A percentile compares a stretch with the other conserved stretches of the same genome.
Conservation (phyloP, 352 stramenopile species). For the Phytopythium delawarense region DNA sequence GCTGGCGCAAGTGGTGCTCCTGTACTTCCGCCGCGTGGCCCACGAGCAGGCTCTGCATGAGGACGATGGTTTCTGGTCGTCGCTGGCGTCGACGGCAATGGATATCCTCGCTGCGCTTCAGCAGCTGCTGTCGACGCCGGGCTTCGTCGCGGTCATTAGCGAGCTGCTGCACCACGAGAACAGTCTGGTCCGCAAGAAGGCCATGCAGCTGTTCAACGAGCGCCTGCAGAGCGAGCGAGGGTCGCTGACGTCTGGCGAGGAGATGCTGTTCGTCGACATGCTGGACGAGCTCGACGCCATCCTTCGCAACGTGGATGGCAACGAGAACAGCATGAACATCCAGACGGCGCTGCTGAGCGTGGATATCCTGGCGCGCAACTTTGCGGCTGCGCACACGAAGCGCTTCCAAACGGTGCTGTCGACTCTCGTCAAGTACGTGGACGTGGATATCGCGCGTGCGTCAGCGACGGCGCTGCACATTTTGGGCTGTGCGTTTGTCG, state of each 20-base stretch:
- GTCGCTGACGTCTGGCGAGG: constrained; percentile 58
- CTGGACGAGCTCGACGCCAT: constrained; percentile 74
- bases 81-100: constrained; percentile 49
- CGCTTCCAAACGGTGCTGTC: constrained; percentile 68
- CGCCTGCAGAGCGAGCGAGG: constrained; percentile 65
- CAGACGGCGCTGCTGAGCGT: constrained; percentile 83
- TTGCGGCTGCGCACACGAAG: constrained; percentile 63
- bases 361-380: constrained; percentile 80
- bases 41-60: constrained; percentile 61
- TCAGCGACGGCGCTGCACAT: constrained; percentile 63
- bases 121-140: constrained; percentile 78
- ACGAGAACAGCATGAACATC: constrained; percentile 71
- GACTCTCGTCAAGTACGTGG: constrained; percentile 73
- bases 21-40: constrained; percentile 81
- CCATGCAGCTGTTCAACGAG: constrained; percentile 88
- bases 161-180: constrained; percentile 86
- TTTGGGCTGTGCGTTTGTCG: constrained; percentile 80
- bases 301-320: constrained; percentile 50
- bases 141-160: constrained; percentile 82
- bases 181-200: constrained; percentile 82
- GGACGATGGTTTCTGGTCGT: constrained; percentile 52
- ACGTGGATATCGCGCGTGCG: constrained; percentile 40
- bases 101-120: constrained; percentile 77
- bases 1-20: constrained; percentile 68
- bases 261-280: constrained; percentile 86